These are phyloP conservation scores for Ramaria rubella DNA, from an alignment of 768 basidiomycete genomes.

Conservation along the genomic window DNA sequence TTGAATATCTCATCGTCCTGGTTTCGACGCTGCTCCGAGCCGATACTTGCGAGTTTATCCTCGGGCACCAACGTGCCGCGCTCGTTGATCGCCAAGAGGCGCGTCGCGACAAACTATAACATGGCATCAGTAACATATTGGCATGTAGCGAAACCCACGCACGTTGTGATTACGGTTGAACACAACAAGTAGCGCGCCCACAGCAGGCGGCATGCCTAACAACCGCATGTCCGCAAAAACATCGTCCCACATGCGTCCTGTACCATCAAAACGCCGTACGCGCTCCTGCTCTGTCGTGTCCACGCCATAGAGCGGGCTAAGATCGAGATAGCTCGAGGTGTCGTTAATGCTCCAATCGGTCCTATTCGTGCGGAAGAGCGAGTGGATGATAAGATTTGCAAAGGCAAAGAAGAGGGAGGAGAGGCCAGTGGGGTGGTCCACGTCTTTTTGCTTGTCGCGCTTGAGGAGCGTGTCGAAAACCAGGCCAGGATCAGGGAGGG, in stretches of 20 bases:
- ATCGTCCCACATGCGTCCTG: conserved; percentile 62
- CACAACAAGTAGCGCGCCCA: conserved; percentile 60
- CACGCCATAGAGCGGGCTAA: conserved; percentile 68
- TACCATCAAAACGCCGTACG: conserved; percentile 58
- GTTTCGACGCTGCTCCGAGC: conserved; percentile 13
- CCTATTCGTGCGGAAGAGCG: conserved; percentile 54
- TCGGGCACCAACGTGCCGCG: conserved; percentile 33
- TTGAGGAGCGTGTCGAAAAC: conserved; percentile 67
- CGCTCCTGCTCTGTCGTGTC: conserved; percentile 37
- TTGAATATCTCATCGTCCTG: conserved; percentile 80
- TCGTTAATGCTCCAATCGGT: conserved; percentile 49
- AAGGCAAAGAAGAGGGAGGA: conserved; percentile 75
- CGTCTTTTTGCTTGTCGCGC: conserved; percentile 12
- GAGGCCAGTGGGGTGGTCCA: conserved; percentile 59
- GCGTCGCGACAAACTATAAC: conserved; percentile 60
- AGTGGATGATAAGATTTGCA: conserved; percentile 70
- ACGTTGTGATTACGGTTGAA: conserved; percentile 73
- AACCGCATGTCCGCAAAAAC: conserved; percentile 62
- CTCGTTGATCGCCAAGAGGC: conserved; percentile 66
- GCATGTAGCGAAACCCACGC: conserved; percentile 19
- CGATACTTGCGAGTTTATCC: conserved; percentile 16
- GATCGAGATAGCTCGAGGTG: conserved; percentile 67
- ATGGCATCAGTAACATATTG: conserved; percentile 6
- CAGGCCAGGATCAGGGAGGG: conserved; percentile 57
- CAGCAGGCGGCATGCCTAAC: conserved; percentile 65